A percentile compares a stretch with the other conserved stretches of the same genome.
These are phyloP conservation scores for Claviceps sp. DNA, from an alignment of 2,329 filamentous ascomycete species.

Conservation along the genomic window DNA sequence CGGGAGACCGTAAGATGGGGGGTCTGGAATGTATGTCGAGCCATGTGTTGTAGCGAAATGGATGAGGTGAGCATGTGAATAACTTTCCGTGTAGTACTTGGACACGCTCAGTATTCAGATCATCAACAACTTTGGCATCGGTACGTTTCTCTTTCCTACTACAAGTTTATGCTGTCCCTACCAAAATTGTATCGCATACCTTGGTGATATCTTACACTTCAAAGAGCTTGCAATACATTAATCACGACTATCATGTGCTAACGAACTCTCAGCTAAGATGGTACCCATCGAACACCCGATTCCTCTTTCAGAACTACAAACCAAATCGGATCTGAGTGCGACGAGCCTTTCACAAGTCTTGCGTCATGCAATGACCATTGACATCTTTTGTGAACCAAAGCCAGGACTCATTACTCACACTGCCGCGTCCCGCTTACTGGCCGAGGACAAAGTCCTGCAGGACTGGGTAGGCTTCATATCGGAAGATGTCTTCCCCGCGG, in stretches of 20 bases:
- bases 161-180: too few species aligned
- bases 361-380: conserved; percentile 44
- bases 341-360: conserved; percentile 37
- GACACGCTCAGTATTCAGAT: conserved; percentile 36
- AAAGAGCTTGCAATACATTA: too few species aligned
- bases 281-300: conserved; percentile 34
- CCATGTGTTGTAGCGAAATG: too few species aligned
- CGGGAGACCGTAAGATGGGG: conserved; percentile 38
- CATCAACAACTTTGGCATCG: conserved; percentile 36
- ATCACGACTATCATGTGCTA: too few species aligned
- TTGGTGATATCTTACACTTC: too few species aligned
- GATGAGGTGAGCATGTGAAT: neutral
- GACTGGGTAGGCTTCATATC: conserved; percentile 43
- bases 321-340: conserved; percentile 31
- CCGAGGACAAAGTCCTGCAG: conserved; percentile 31
- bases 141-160: conserved; percentile 14
- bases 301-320: conserved; percentile 29
- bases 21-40: conserved; percentile 34
- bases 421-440: conserved; percentile 36
- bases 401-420: conserved; percentile 41
- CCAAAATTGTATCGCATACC: too few species aligned
- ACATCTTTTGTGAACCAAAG: conserved; percentile 38
- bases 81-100: conserved; percentile 25
- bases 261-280: conserved; percentile 26
- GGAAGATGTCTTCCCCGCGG: conserved; percentile 39